Conservation (phyloP, 805 yeast genomes). For the Wickerhamomyces kurtzmanii region DNA sequence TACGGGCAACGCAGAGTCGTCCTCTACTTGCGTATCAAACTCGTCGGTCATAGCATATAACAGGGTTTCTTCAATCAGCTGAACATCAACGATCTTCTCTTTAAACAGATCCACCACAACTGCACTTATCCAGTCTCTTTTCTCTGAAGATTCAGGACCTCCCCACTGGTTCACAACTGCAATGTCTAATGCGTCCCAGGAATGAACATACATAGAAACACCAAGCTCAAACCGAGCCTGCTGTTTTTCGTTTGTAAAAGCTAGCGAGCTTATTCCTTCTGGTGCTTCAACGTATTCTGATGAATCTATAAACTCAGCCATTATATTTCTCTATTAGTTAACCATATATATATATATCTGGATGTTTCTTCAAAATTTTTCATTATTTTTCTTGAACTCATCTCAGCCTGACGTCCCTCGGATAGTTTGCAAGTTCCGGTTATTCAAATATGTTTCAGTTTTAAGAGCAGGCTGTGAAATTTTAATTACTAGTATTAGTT, state of each 20-base stretch:
- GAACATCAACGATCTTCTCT: slow-evolving; percentile 60
- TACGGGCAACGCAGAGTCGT: slow-evolving; percentile 72
- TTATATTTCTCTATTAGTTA: slow-evolving; percentile 2
- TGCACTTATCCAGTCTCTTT: slow-evolving; percentile 92
- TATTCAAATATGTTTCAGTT: too few relatives aligned
- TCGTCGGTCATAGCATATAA: slow-evolving; percentile 91
- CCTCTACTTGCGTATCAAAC: slow-evolving; percentile 82
- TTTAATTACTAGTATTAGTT: too few relatives aligned
- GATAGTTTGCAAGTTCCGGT: too few relatives aligned
- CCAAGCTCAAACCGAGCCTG: slow-evolving; percentile 90
- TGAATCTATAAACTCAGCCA: slow-evolving; percentile 21
- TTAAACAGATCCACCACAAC: slow-evolving; percentile 70
- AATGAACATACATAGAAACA: slow-evolving; percentile 80
- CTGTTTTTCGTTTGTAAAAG: slow-evolving; percentile 47
- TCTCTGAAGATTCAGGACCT: slow-evolving; percentile 82
- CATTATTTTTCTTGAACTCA: too few relatives aligned
- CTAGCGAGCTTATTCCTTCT: slow-evolving; percentile 26
- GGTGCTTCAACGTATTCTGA: slow-evolving; percentile 47
- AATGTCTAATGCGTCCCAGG: slow-evolving; percentile 80
- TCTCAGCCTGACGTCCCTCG: too few relatives aligned
- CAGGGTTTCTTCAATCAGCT: slow-evolving; percentile 75
- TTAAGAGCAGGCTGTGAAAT: too few relatives aligned
- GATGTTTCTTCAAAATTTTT: too few relatives aligned
- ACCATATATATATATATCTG: too few relatives aligned
- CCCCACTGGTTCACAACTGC: slow-evolving; percentile 97